Evolutionary conservation across 2,329 filamentous ascomycete genomes (phyloP).

Genomic region (Thelonectria discophora): DNA sequence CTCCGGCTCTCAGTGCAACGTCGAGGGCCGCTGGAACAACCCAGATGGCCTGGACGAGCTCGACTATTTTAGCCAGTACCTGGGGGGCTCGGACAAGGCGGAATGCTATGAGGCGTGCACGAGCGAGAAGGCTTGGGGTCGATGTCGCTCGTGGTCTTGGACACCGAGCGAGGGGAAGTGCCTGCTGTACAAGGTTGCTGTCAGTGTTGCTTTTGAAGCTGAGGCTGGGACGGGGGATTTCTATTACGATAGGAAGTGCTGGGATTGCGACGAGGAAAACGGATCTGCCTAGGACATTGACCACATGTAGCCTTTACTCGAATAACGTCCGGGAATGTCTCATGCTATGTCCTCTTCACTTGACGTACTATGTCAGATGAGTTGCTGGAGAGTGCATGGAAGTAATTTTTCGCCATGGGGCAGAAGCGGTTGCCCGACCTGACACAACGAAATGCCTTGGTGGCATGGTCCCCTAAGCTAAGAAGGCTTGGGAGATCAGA

Average conservation of each 20-base stretch:
- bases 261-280: neutral
- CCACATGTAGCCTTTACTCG: too few species aligned
- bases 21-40: constrained; percentile 1
- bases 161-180: neutral
- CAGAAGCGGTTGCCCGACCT: too few species aligned
- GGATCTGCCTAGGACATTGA: neutral
- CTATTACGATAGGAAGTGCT: neutral
- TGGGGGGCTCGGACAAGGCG: neutral
- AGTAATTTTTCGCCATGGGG: too few species aligned
- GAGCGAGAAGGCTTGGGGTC: neutral
- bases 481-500: too few species aligned
- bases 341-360: too few species aligned
- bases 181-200: neutral
- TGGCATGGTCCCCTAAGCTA: too few species aligned
- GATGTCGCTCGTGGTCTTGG: neutral
- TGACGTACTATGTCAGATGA: too few species aligned
- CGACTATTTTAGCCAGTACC: neutral
- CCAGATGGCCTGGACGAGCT: neutral
- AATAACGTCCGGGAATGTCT: too few species aligned
- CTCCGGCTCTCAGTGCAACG: neutral
- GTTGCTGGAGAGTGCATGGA: too few species aligned
- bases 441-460: too few species aligned
- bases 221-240: neutral
- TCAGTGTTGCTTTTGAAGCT: neutral
- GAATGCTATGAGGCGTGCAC: neutral